Percentiles rank a stretch among this genome's conserved stretches.
Evolutionary conservation across 2,329 filamentous ascomycete species (phyloP).

Genomic region (Pleurostoma richardsiae): DNA sequence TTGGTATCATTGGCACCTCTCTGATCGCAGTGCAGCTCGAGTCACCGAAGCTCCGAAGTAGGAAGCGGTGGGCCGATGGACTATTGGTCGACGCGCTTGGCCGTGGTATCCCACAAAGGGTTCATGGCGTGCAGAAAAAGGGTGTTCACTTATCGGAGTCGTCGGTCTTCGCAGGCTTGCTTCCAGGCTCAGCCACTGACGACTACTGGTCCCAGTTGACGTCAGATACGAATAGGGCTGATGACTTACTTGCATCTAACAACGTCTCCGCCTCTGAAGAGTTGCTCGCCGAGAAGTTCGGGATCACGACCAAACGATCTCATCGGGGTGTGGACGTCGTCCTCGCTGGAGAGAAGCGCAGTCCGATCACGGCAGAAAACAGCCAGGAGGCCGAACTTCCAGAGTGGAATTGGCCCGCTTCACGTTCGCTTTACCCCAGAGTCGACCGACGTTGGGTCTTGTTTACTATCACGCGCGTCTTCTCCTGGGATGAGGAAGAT

Average conservation of each 20-base stretch:
- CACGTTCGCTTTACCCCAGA: slow-evolving; percentile 40
- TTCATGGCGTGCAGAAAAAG: slow-evolving; percentile 7
- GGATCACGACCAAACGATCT: slow-evolving; percentile 23
- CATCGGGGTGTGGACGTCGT: neutral
- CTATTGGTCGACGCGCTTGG: slow-evolving; percentile 71
- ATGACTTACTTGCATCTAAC: slow-evolving; percentile 38
- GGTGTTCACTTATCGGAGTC: slow-evolving; percentile 13
- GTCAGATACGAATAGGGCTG: slow-evolving; percentile 38
- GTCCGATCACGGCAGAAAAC: neutral
- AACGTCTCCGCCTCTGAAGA: slow-evolving; percentile 45
- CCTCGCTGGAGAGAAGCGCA: neutral
- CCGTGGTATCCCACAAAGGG: slow-evolving; percentile 46
- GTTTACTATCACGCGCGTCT: slow-evolving; percentile 57
- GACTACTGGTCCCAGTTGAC: slow-evolving; percentile 41
- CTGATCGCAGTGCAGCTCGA: slow-evolving; percentile 68
- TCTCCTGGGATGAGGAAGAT: slow-evolving; percentile 44
- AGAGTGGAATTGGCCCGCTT: slow-evolving; percentile 47
- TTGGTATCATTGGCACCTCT: slow-evolving; percentile 58
- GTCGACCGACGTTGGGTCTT: slow-evolving; percentile 63
- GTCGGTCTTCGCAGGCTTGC: slow-evolving; percentile 28
- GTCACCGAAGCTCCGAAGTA: slow-evolving; percentile 49
- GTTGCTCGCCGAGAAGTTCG: slow-evolving; percentile 43
- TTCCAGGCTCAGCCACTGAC: slow-evolving; percentile 46
- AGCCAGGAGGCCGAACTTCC: slow-evolving; percentile 18
- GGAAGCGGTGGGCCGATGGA: slow-evolving; percentile 52